These are phyloP conservation scores for Rauvolfia tetraphylla DNA, from an alignment of 257 asterid species.

Conservation along the genomic window DNA sequence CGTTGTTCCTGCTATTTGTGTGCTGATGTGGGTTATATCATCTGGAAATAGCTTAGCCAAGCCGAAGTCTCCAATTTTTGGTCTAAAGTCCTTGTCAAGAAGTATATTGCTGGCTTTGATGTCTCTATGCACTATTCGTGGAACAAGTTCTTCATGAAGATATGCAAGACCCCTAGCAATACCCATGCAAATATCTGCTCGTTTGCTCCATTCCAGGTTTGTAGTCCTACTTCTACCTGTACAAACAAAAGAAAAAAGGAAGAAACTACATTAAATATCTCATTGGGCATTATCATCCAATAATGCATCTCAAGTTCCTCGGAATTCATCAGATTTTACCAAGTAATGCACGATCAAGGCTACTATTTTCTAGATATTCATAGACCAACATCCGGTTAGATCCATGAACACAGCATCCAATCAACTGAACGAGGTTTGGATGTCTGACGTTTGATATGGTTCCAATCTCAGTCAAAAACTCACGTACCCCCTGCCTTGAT, in stretches of 20 bases:
- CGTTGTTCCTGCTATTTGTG: slow-evolving; percentile 91
- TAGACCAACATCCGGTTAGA: slow-evolving; percentile 67
- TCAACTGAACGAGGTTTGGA: slow-evolving; percentile 81
- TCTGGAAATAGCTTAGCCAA: slow-evolving; percentile 93
- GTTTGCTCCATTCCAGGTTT: slow-evolving; percentile 60
- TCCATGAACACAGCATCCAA: slow-evolving; percentile 80
- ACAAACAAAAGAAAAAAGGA: slow-evolving; percentile 6
- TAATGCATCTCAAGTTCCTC: slow-evolving; percentile 3
- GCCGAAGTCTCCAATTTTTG: slow-evolving; percentile 97
- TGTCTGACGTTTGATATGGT: slow-evolving; percentile 78
- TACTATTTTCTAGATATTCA: slow-evolving; percentile 68
- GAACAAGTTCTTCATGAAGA: slow-evolving; percentile 82
- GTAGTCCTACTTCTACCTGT: slow-evolving; percentile 49
- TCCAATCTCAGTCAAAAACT: slow-evolving; percentile 82
- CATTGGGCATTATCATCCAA: background rate
- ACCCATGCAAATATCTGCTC: slow-evolving; percentile 76
- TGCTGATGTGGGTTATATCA: slow-evolving; percentile 87
- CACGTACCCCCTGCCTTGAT: slow-evolving; percentile 79
- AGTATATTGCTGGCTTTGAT: slow-evolving; percentile 91
- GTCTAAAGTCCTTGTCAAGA: slow-evolving; percentile 58
- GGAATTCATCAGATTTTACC: slow-evolving; percentile 36
- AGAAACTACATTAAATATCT: slow-evolving; percentile 16
- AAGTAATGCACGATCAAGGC: slow-evolving; percentile 72
- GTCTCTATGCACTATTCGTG: slow-evolving; percentile 85
- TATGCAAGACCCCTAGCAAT: slow-evolving; percentile 78